Base-by-base conservation (phyloP, 1,139 yeast species). In the Blastobotrys proliferans region DNA sequence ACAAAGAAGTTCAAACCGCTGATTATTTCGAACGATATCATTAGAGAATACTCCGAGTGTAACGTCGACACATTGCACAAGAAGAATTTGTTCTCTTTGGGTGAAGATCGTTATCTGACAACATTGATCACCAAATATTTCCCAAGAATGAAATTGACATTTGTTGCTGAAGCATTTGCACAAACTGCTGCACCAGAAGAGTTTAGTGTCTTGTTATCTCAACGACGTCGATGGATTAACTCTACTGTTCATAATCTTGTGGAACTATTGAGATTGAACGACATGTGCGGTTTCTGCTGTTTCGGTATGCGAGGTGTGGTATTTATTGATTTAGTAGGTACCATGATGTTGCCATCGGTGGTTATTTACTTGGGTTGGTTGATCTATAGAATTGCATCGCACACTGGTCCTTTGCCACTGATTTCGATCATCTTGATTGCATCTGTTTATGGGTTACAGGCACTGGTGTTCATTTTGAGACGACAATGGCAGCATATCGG, bases 211-310 rank as follows among this genome's bases (percentile, higher is more conserved):
- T 53, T 68, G 44, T 50, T 69, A 20, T 68, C 72, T 4, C 73
- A 69, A 53, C 61, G 73, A 35, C 64, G 73, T 30, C 61, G 73
- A 39, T 68, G 73, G 73, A 68, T 68, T 48, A 68, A 68, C 53
- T 67, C 72, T 2, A 68, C 72, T 0, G 68, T 68, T 8, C 72
- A 68, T 45, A 68, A 68, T 47, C 51, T 68, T 53, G 60, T 63
- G 10, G 72, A 68, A 50, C 58, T 68, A 28, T 55, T 62, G 37
- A 63, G 68, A 18, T 51, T 67, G 54, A 51, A 60, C 31, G 66
- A 64, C 42, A 61, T 67, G 57, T 67, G 72, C 49, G 72, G 72
- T 1, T 67, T 68, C 55, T 65, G 69, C 50, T 64, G 63, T 46
- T 61, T 67, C 47, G 60, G 68, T 38, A 67, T 67, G 72, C 56